Conservation (phyloP, 2,329 filamentous ascomycete genomes). For the Teratosphaeriaceae sp. region DNA sequence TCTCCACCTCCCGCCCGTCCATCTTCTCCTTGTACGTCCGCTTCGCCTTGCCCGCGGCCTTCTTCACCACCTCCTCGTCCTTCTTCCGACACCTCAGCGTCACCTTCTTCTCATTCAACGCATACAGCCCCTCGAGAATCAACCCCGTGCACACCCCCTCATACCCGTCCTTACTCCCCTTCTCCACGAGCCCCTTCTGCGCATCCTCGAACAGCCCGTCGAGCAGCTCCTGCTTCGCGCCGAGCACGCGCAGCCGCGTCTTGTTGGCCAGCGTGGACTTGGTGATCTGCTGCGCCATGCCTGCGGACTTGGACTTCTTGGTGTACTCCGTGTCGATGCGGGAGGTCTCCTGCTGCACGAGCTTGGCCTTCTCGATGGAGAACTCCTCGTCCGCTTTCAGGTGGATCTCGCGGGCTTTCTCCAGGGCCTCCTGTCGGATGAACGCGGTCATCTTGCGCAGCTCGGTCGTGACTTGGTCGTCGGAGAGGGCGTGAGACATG, state of each 20-base stretch:
- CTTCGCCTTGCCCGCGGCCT: constrained; percentile 68
- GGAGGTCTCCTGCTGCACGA: constrained; percentile 90
- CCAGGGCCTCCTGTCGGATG: constrained; percentile 96
- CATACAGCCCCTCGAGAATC: constrained; percentile 84
- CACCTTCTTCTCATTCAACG: constrained; percentile 73
- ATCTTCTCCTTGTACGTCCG: constrained; percentile 75
- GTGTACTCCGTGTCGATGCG: constrained; percentile 89
- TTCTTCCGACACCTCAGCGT: constrained; percentile 69
- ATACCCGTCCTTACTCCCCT: constrained; percentile 64
- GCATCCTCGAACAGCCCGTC: constrained; percentile 83
- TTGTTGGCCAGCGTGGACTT: constrained; percentile 95
- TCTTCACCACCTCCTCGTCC: constrained; percentile 69
- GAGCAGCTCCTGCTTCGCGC: constrained; percentile 81
- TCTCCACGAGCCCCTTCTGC: constrained; percentile 60
- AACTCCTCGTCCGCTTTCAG: constrained; percentile 99
- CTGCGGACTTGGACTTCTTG: constrained; percentile 98
- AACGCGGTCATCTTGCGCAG: constrained; percentile 99
- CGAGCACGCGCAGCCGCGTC: constrained; percentile 81
- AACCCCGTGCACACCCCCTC: constrained; percentile 68
- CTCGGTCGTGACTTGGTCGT: constrained; percentile 96
- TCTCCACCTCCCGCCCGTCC: constrained; percentile 60
- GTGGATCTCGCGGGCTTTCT: constrained; percentile 95
- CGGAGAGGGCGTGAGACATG: constrained; percentile 95
- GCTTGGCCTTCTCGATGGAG: constrained; percentile 97
- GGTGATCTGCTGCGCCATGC: constrained; percentile 98